phyloP scores from a whole-genome alignment of 208 protist genomes.

The Leishmania lainsoni region DNA sequence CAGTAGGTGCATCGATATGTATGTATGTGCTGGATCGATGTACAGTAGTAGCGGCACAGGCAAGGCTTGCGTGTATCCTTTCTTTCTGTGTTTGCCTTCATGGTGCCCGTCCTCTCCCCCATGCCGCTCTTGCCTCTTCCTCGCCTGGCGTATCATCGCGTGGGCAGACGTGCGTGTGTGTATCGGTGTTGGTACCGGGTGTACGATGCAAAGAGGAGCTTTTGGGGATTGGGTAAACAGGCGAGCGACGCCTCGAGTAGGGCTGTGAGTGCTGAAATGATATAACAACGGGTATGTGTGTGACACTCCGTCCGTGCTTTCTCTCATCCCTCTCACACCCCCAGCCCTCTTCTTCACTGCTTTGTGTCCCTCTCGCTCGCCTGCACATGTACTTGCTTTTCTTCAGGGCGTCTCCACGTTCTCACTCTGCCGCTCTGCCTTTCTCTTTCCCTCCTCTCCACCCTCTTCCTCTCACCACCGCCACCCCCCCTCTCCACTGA shows the following conservation, averaged over 20 bases:
- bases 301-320: background rate
- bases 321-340: background rate
- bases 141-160: background rate
- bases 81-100: background rate
- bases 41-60: background rate
- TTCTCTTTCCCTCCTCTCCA: no score
- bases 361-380: background rate
- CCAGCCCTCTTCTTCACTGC: background rate
- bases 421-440: background rate
- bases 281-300: background rate
- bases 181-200: background rate
- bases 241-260: background rate
- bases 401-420: background rate
- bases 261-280: background rate
- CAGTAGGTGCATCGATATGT: background rate
- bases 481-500: background rate
- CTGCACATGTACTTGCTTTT: background rate
- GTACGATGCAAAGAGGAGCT: background rate
- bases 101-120: background rate
- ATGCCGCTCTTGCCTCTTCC: background rate
- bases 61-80: background rate
- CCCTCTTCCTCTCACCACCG: background rate
- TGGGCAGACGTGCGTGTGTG: background rate
- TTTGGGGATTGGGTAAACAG: background rate
- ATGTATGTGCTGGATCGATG: constrained; percentile 2